A percentile compares a stretch with the other conserved stretches of the same genome.
phyloP scores from a whole-genome alignment of 176 grass and related monocot genomes.

The Ensete ventricosum region DNA sequence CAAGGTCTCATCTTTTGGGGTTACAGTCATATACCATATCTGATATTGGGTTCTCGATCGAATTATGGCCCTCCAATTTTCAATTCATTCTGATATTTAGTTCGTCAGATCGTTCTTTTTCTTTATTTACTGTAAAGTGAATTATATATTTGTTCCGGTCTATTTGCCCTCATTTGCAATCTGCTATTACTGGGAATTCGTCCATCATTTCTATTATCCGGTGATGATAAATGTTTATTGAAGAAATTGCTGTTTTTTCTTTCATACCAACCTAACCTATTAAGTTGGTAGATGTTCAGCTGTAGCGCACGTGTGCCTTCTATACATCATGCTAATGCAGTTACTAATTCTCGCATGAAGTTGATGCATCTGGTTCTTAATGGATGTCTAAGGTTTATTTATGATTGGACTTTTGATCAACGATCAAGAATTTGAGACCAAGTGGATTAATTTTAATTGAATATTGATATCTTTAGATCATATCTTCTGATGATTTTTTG shows the following conservation, averaged over 20 bases:
- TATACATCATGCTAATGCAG: no score
- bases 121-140: neutral
- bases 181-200: neutral
- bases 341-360: no score
- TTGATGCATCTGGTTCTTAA: no score
- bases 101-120: neutral
- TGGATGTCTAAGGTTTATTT: no score
- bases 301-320: no score
- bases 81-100: neutral
- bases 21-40: neutral
- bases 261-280: neutral
- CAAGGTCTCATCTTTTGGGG: neutral
- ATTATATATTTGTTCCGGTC: neutral
- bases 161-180: neutral
- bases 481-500: no score
- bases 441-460: no score
- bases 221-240: neutral
- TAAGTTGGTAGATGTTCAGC: neutral
- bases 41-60: neutral
- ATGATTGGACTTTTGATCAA: no score
- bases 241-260: neutral
- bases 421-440: no score
- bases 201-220: neutral
- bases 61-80: neutral
- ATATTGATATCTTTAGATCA: no score